Evolutionary conservation across 2,329 filamentous ascomycete genomes (phyloP), one percentile per base, ranked within the genome.

Genomic region (Colletotrichum lupini): DNA sequence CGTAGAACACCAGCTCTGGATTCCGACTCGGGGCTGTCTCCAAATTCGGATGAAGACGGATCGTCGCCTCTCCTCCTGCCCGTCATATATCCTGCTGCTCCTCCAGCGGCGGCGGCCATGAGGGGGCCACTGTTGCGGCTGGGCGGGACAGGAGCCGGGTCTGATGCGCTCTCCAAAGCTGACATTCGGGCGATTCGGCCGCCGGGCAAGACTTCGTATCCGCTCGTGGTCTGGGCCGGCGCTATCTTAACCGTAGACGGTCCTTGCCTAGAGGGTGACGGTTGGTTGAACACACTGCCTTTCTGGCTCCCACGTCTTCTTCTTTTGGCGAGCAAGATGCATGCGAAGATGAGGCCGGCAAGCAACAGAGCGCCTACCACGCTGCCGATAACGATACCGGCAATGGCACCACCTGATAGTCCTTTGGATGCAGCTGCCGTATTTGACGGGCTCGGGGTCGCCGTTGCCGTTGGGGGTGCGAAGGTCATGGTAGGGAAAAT

Each of bases 171-270:
- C 83, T 98, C 96, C 65, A 99, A 84, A 42, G 97, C 97, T 52
- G 96, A 95, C 97, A 99, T 98, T 68, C 97, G 92, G 52, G 97
- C 94, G 72, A 99, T 97, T 74, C 97, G 92, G 35, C 95, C 95
- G 56, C 95, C 95, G 6, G 95, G 94, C 12, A 97, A 87, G 19
- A 95, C 89, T 77, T 95, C 93, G 76, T 94, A 93, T 53, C 90
- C 92, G 76, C 86, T 84, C 68, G 73, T 32, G 61, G 58, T 74
- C 76, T 56, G 74, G 57, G 76, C 59, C 75, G 79, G 52, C 77
- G 76, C 66, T 79, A 78, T 77, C 75, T 87, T 86, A 8, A 82
- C 76, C 76, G 86, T 83, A 8, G 81, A 76, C 0, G 84, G 83
- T 0, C 86, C 87, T 76, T 85, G 87, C 71, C 90, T 84, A n/a